Conservation (phyloP, 2,329 filamentous ascomycete species). For the Blumeria hordei region DNA sequence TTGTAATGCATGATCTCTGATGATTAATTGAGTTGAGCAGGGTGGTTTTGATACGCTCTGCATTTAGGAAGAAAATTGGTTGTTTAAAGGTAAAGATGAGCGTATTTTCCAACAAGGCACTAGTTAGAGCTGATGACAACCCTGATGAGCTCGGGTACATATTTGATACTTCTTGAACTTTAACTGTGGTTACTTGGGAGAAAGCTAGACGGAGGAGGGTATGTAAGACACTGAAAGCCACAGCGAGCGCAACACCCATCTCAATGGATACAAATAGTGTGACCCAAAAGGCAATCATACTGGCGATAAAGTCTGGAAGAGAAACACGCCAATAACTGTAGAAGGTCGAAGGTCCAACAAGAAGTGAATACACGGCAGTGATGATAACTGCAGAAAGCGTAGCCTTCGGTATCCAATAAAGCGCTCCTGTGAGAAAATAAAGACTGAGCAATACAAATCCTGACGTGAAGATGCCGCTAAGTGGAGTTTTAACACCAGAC, state of each 20-base stretch:
- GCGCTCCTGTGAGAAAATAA: slow-evolving; percentile 33
- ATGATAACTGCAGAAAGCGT: slow-evolving; percentile 37
- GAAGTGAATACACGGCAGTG: slow-evolving; percentile 5
- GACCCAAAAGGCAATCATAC: slow-evolving; percentile 40
- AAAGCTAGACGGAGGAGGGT: slow-evolving; percentile 3
- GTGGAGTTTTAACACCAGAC: slow-evolving; percentile 34
- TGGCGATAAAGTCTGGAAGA: slow-evolving; percentile 36
- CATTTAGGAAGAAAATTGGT: slow-evolving; percentile 5
- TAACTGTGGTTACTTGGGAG: not conserved
- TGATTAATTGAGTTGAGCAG: not conserved
- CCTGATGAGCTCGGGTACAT: not conserved
- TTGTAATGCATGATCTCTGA: not conserved
- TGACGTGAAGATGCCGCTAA: slow-evolving; percentile 34
- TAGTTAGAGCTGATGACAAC: not conserved
- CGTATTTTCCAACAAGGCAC: not conserved
- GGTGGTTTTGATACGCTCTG: slow-evolving; percentile 1
- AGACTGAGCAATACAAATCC: slow-evolving; percentile 39
- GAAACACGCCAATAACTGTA: slow-evolving; percentile 41
- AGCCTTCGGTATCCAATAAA: slow-evolving; percentile 44
- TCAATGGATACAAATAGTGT: slow-evolving; percentile 38
- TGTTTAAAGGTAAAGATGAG: slow-evolving; percentile 1
- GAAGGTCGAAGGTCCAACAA: slow-evolving; percentile 4
- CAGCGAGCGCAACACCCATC: slow-evolving; percentile 19
- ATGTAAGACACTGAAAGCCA: slow-evolving; percentile 4
- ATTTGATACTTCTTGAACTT: not conserved